Evolutionary conservation across 2,329 filamentous ascomycete genomes (phyloP).

Genomic region (Neonectria punicea): DNA sequence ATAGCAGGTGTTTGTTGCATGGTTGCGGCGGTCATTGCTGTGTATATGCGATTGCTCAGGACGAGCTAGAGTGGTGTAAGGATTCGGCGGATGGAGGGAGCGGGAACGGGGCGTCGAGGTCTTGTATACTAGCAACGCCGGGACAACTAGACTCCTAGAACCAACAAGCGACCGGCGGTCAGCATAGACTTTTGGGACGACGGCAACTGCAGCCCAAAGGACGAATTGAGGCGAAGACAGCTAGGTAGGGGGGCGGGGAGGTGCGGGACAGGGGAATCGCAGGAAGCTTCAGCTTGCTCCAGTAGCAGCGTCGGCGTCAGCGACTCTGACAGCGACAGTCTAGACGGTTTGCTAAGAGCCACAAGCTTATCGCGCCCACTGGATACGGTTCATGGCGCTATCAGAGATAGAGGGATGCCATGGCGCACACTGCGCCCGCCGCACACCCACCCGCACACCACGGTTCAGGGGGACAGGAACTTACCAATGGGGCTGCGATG

Average conservation of each 20-base stretch:
- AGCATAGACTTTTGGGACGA: slow-evolving; percentile 36
- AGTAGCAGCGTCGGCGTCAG: slow-evolving; percentile 13
- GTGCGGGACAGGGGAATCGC: slow-evolving; percentile 24
- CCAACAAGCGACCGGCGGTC: slow-evolving; percentile 38
- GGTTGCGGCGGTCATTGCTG: slow-evolving; percentile 61
- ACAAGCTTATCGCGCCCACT: slow-evolving; percentile 20
- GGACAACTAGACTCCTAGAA: slow-evolving; percentile 29
- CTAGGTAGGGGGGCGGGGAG: slow-evolving; percentile 11
- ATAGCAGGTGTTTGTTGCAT: slow-evolving; percentile 63
- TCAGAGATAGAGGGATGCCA: slow-evolving; percentile 32
- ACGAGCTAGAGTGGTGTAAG: slow-evolving; percentile 26
- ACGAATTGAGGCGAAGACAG: slow-evolving; percentile 17
- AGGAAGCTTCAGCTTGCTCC: neutral
- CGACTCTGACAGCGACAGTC: slow-evolving; percentile 12
- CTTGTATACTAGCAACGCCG: slow-evolving; percentile 29
- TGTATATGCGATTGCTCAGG: slow-evolving; percentile 27
- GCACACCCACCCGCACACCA: slow-evolving; percentile 36
- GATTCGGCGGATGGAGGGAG: slow-evolving; percentile 23
- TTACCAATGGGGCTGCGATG: slow-evolving; percentile 40
- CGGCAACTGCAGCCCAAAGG: slow-evolving; percentile 16
- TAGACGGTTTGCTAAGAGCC: slow-evolving; percentile 5
- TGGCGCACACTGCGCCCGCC: slow-evolving; percentile 39
- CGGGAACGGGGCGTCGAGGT: slow-evolving; percentile 19
- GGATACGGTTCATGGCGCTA: slow-evolving; percentile 21
- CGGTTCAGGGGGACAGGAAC: slow-evolving; percentile 31